A percentile compares a stretch with the other conserved stretches of the same genome.
These are phyloP conservation scores for Rhodotorula kratochvilovae DNA, from an alignment of 768 basidiomycete species.

Conservation along the genomic window DNA sequence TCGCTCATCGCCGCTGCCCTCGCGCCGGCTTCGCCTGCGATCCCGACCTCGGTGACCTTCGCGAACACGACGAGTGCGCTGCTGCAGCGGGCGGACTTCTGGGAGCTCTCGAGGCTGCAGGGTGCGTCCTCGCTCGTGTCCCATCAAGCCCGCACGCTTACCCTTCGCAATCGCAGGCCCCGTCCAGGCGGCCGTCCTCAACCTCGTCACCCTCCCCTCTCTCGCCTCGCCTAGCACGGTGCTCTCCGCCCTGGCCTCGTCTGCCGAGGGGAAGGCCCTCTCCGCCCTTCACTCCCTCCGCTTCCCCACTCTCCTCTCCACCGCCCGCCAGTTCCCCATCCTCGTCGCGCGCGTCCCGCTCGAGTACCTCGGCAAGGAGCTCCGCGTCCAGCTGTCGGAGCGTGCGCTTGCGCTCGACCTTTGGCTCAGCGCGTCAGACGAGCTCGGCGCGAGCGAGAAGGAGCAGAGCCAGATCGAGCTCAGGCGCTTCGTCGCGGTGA, in stretches of 20 bases:
- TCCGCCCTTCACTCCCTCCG: background rate
- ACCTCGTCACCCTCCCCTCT: conserved; percentile 12
- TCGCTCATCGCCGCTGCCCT: background rate
- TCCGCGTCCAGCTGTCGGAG: conserved; percentile 3
- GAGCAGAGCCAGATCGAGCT: background rate
- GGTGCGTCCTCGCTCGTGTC: background rate
- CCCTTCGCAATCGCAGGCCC: background rate
- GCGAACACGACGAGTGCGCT: background rate
- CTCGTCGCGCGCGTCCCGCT: conserved; percentile 13
- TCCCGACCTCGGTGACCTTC: background rate
- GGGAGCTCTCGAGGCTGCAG: conserved; percentile 18
- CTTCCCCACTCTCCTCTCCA: background rate
- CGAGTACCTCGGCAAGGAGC: conserved; percentile 22
- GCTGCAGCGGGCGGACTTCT: conserved; percentile 27
- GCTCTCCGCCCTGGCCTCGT: background rate
- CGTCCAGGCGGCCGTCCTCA: conserved; percentile 11
- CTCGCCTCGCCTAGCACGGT: background rate
- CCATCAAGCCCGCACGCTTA: background rate
- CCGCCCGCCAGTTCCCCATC: background rate
- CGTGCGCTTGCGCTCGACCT: conserved; percentile 21
- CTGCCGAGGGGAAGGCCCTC: background rate
- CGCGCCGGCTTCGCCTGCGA: background rate
- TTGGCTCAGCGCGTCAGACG: conserved; percentile 1
- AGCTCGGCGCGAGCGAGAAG: background rate
- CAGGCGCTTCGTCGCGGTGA: conserved; percentile 13